Conservation (phyloP, 2,329 filamentous ascomycete genomes). For the Fusarium napiforme region DNA sequence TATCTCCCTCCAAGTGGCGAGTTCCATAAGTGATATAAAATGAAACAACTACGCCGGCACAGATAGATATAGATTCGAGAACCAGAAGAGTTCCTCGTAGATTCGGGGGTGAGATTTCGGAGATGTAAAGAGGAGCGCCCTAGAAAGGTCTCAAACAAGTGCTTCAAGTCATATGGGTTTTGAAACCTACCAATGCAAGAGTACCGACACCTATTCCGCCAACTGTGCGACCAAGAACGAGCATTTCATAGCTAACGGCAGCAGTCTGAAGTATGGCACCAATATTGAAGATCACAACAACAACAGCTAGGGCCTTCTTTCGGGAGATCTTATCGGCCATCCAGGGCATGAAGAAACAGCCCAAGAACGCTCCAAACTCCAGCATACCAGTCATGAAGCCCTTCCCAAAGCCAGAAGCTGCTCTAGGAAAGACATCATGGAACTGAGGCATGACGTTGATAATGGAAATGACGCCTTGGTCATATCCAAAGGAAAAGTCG, state of each 20-base stretch:
- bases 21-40: slow-evolving; percentile 67
- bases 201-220: slow-evolving; percentile 58
- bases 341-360: slow-evolving; percentile 39
- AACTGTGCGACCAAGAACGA: slow-evolving; percentile 41
- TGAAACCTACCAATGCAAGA: slow-evolving; percentile 53
- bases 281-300: slow-evolving; percentile 39
- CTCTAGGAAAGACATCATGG: slow-evolving; percentile 48
- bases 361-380: slow-evolving; percentile 63
- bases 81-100: slow-evolving; percentile 60
- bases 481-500: slow-evolving; percentile 26
- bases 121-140: slow-evolving; percentile 57
- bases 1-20: slow-evolving; percentile 20
- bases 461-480: slow-evolving; percentile 52
- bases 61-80: slow-evolving; percentile 56
- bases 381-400: slow-evolving; percentile 55
- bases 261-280: slow-evolving; percentile 41
- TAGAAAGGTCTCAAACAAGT: not conserved
- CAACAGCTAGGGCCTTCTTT: slow-evolving; percentile 40
- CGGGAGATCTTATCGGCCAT: slow-evolving; percentile 41
- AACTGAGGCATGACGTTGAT: slow-evolving; percentile 59
- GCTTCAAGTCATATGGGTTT: not conserved
- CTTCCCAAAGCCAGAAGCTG: slow-evolving; percentile 51
- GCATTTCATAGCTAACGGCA: slow-evolving; percentile 22
- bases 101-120: slow-evolving; percentile 60
- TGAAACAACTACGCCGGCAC: slow-evolving; percentile 57